Percentiles rank a stretch among this genome's conserved stretches.
Evolutionary conservation across 2,329 filamentous ascomycete species (phyloP).

Genomic region (Scedosporium dehoogii): DNA sequence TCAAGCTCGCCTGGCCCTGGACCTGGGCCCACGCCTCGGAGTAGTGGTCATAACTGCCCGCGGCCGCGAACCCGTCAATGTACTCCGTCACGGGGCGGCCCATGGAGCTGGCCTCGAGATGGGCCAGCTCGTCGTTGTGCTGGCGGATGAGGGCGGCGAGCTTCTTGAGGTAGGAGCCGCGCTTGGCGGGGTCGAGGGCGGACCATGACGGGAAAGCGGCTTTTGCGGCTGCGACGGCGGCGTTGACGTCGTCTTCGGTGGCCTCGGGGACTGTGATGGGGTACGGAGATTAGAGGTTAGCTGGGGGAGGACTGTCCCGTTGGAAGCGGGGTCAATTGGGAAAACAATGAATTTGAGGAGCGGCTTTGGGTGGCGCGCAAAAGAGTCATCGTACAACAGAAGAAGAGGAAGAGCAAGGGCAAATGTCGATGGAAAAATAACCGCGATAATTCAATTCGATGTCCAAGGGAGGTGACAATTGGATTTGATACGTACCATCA

Average conservation of each 20-base stretch:
- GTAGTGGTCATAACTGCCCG: constrained; percentile 28
- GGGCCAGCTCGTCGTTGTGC: constrained; percentile 30
- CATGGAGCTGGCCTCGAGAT: constrained; percentile 34
- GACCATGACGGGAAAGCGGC: constrained; percentile 37
- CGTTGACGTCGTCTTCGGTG: constrained; percentile 34
- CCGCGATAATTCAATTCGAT: neutral
- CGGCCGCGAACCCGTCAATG: constrained; percentile 25
- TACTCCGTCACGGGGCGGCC: constrained; percentile 29
- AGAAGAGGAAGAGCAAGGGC: neutral
- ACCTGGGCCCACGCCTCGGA: constrained; percentile 31
- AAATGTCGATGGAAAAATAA: neutral
- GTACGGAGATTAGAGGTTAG: neutral
- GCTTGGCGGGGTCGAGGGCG: constrained; percentile 24
- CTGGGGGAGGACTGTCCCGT: too few relatives aligned
- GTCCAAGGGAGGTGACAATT: neutral
- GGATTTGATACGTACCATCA: constrained; percentile 11
- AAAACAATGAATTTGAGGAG: neutral
- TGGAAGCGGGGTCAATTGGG: neutral
- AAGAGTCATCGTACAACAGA: neutral
- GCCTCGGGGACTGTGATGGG: constrained; percentile 30
- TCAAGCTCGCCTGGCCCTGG: constrained; percentile 34
- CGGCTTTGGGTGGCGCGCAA: neutral
- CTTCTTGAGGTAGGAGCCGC: constrained; percentile 32
- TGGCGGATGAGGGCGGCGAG: constrained; percentile 32
- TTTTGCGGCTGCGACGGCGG: constrained; percentile 36